phyloP scores from a whole-genome alignment of 768 basidiomycete species.

The Boletus subparvulus region DNA sequence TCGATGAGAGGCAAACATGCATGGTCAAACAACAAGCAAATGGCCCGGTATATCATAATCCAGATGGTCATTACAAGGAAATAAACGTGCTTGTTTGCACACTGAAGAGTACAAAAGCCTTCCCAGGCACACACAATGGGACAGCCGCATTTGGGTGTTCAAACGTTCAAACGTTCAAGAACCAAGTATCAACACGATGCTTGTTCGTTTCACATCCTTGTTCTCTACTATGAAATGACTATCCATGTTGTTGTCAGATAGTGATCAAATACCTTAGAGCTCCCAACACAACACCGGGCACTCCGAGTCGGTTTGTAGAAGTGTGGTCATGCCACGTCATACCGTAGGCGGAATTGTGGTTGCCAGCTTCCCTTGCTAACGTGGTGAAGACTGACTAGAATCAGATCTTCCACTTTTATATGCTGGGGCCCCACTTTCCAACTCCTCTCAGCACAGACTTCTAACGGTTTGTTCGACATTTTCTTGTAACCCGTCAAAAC shows the following conservation, averaged over 20 bases:
- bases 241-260: not conserved
- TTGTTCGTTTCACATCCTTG: not conserved
- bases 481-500: conserved; percentile 40
- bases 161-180: no score
- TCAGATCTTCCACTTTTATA: conserved; percentile 61
- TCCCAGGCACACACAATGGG: not conserved
- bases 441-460: conserved; percentile 50
- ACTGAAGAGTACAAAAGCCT: not conserved
- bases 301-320: not conserved
- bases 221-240: not conserved
- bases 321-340: conserved; percentile 1
- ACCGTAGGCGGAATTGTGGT: conserved; percentile 57
- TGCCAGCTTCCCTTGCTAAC: conserved; percentile 81
- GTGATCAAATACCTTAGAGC: not conserved
- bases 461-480: conserved; percentile 46
- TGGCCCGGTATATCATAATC: conserved; percentile 3
- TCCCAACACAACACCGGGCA: not conserved
- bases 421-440: conserved; percentile 58
- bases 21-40: conserved; percentile 14
- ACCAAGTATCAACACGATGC: not conserved
- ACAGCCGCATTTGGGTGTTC: conserved; percentile 4
- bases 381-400: conserved; percentile 74
- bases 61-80: conserved; percentile 6
- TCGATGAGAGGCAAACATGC: not conserved
- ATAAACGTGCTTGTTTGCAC: not conserved